These are phyloP conservation scores for Globisporangium cederbergense DNA, from an alignment of 352 stramenopile genomes.

Conservation along the genomic window DNA sequence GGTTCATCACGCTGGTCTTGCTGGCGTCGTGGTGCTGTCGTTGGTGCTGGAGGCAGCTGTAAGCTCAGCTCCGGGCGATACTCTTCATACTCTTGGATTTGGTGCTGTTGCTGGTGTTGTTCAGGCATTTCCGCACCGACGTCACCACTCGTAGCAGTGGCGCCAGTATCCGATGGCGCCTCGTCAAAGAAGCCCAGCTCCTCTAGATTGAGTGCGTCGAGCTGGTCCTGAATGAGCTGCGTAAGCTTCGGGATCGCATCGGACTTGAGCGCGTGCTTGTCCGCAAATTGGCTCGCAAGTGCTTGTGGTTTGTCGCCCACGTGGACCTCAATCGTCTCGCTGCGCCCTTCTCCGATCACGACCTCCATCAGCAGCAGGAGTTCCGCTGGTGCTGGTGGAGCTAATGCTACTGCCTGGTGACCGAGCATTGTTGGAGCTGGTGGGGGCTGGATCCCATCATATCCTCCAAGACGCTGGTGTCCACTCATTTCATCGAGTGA, in stretches of 20 bases:
- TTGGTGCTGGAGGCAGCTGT: slow-evolving; percentile 3
- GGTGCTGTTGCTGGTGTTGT: background rate
- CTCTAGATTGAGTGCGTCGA: slow-evolving; percentile 29
- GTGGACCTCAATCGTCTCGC: slow-evolving; percentile 69
- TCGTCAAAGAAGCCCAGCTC: slow-evolving; percentile 8
- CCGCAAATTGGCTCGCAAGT: slow-evolving; percentile 50
- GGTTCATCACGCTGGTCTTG: background rate
- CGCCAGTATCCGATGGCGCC: background rate
- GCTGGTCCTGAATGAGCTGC: slow-evolving; percentile 56
- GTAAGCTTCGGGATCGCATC: slow-evolving; percentile 54
- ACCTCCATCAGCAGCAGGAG: slow-evolving; percentile 77
- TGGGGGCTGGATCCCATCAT: background rate
- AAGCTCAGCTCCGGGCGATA: background rate
- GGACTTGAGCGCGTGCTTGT: slow-evolving; percentile 38
- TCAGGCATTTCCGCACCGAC: background rate
- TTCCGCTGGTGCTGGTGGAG: slow-evolving; percentile 23
- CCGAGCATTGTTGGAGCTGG: background rate
- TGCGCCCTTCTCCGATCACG: slow-evolving; percentile 61
- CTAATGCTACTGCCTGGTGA: background rate
- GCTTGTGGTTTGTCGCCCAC: slow-evolving; percentile 41
- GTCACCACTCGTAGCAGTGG: background rate
- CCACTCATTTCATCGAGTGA: background rate
- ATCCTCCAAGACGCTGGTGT: background rate
- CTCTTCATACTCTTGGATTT: background rate
- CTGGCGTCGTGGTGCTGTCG: background rate